Conservation (phyloP, 2,329 filamentous ascomycete species). For the Helotiales sp. region DNA sequence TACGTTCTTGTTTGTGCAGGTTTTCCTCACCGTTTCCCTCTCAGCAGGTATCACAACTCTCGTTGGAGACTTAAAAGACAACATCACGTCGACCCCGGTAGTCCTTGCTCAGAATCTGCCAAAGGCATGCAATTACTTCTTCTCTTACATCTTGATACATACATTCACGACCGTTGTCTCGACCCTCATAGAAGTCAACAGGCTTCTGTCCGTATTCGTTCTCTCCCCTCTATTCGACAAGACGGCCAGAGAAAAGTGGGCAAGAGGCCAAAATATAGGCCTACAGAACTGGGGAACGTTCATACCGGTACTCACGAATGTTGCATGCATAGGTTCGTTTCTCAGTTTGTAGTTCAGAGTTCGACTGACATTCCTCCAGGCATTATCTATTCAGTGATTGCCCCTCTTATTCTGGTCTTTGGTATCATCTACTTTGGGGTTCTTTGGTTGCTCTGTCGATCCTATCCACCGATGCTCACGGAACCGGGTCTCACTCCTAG, state of each 20-base stretch:
- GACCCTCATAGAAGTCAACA: constrained; percentile 21
- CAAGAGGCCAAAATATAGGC: constrained; percentile 32
- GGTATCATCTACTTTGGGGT: neutral
- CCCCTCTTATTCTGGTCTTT: constrained; percentile 17
- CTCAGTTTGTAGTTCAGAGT: constrained; percentile 7
- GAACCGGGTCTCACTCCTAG: constrained; percentile 59
- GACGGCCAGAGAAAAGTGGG: constrained; percentile 29
- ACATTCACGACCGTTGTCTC: constrained; percentile 23
- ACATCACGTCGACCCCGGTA: constrained; percentile 21
- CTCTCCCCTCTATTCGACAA: constrained; percentile 32
- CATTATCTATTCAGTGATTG: constrained; percentile 33
- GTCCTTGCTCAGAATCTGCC: constrained; percentile 34
- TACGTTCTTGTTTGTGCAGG: constrained; percentile 70
- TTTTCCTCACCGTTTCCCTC: constrained; percentile 67
- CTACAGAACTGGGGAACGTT: constrained; percentile 31
- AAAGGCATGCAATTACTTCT: constrained; percentile 36
- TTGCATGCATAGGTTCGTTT: constrained; percentile 34
- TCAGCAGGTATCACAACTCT: constrained; percentile 30
- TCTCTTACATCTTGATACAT: constrained; percentile 35
- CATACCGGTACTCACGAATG: constrained; percentile 34
- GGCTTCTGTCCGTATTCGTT: constrained; percentile 20
- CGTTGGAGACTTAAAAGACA: constrained; percentile 25
- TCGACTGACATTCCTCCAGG: constrained; percentile 50
- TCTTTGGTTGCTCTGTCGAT: constrained; percentile 2
- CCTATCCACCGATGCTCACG: constrained; percentile 28